Base-by-base conservation (phyloP, 164 flowering plant species). In the Hamamelis virginiana region DNA sequence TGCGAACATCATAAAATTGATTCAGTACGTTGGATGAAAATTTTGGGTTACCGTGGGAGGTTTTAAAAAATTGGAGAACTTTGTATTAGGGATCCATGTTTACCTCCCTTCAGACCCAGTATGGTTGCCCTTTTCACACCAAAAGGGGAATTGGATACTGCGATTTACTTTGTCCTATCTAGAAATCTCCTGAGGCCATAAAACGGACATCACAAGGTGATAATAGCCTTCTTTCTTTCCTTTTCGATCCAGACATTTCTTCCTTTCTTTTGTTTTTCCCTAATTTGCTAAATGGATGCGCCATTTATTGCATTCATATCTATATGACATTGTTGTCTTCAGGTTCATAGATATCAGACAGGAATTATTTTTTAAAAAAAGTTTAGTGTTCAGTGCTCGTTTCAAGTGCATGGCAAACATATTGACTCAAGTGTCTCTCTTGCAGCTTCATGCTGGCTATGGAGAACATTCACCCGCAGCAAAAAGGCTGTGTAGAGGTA, bases 371-470 rank as follows among this genome's bases (percentile, higher is more conserved):
- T n/a, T n/a, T 18, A 41, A 45, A 62, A 19, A 15, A 41, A 14
- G 25, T 26, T 22, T 1, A 43, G 25, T 14, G 21, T 58, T 58
- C 43, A 14, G 14, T 38, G 33, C 43, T 9, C 55, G 12, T 43
- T 13, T 48, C 14, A 68, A 41, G 33, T 27, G 21, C 57, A 67
- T 63, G 44, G 64, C 50, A 25, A 52, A 21, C 11, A 64, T 23
- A 25, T 27, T 27, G 71, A 64, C 64, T 8, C 41, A 1, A 22
- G 59, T 69, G 47, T 57, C 27, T 67, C 19, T 78, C 59, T 69
- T 81, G 81, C 85, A 96, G 99, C 97, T 96, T 82, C 99, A 91
- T 82, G 78, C 92, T 63, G 90, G 92, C 53, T 71, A 76, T 80
- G 91, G 86, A 52, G 87, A 85, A 46, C 69, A 80, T 47, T 79